Base-by-base conservation (phyloP, 73 alveolate species). In the Paramecium caudatum region DNA sequence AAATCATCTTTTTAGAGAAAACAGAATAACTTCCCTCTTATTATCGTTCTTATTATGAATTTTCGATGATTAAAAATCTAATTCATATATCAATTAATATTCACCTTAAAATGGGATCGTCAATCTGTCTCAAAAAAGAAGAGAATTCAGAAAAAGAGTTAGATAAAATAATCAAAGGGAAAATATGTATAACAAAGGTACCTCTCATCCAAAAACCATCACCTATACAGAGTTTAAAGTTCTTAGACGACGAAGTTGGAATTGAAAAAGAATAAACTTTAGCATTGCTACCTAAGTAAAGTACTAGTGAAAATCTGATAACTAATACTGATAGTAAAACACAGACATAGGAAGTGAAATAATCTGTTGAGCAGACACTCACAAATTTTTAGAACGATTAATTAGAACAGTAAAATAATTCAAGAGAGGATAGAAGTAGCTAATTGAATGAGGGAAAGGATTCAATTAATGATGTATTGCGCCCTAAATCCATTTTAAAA, bases 371-470 rank as follows among this genome's bases (percentile, higher is more conserved):
- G n/a, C n/a, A 55, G 80, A 55, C 23, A 6, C 13, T 5, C 17
- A 27, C 4, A 23, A 8, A 5, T 4, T 23, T 9, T 27, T 2
- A 55, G 45, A 55, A 43, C n/a, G 80, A 55, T 55, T 55, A 55
- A 55, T 55, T 23, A 55, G 80, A 55, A 23, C 80, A 55, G 80
- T 55, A 55, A 55, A 55, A 55, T 43, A 55, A 55, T 10, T 55
- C 46, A 0, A 55, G 30, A 25, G 80, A 55, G 2, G 80, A 55
- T 27, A 43, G 46, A 23, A 55, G 12, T 55, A 55, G 80, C 30
- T 43, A 55, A 15, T 9, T 27, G 30, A 55, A 55, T 55, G 41
- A 55, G 30, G 80, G 12, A 55, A 23, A 55, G 9, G 80, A 43
- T 10, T 55, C 80, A 55, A 55, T 16, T 55, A 55, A 55, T 7